A percentile compares a stretch with the other conserved stretches of the same genome.
phyloP scores from a whole-genome alignment of 768 basidiomycete genomes.

The Leccinum disarticulatum region DNA sequence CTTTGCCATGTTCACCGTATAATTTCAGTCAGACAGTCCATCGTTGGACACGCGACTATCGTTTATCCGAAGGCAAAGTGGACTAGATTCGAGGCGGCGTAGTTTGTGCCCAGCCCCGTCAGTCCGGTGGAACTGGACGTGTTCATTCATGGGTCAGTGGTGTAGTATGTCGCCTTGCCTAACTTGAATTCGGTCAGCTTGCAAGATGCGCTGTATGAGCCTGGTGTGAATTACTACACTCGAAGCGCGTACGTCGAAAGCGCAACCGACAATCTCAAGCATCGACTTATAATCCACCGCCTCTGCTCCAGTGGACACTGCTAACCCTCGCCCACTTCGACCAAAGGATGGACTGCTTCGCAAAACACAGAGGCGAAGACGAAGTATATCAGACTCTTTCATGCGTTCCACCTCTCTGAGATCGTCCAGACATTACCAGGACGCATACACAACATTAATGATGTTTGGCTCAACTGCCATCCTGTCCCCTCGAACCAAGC shows the following conservation, averaged over 20 bases:
- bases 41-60: too few species aligned
- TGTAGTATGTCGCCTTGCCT: too few species aligned
- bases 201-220: too few species aligned
- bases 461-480: slow-evolving; percentile 90
- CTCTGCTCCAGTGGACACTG: slow-evolving; percentile 36
- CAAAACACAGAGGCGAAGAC: slow-evolving; percentile 90
- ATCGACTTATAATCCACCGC: slow-evolving; percentile 37
- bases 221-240: too few species aligned
- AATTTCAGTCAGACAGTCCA: too few species aligned
- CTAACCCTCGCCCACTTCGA: slow-evolving; percentile 57
- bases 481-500: slow-evolving; percentile 88
- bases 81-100: too few species aligned
- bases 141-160: too few species aligned
- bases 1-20: too few species aligned
- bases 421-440: slow-evolving; percentile 82
- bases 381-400: slow-evolving; percentile 55
- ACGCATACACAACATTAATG: slow-evolving; percentile 81
- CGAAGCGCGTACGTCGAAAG: slow-evolving; percentile 55
- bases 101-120: too few species aligned
- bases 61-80: too few species aligned
- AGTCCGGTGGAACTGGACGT: too few species aligned
- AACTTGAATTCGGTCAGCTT: too few species aligned
- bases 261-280: slow-evolving; percentile 72
- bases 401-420: slow-evolving; percentile 8
- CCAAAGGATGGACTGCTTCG: slow-evolving; percentile 97